phyloP scores from a whole-genome alignment of 495 filamentous ascomycete genomes.

The Cairneyella variabilis region DNA sequence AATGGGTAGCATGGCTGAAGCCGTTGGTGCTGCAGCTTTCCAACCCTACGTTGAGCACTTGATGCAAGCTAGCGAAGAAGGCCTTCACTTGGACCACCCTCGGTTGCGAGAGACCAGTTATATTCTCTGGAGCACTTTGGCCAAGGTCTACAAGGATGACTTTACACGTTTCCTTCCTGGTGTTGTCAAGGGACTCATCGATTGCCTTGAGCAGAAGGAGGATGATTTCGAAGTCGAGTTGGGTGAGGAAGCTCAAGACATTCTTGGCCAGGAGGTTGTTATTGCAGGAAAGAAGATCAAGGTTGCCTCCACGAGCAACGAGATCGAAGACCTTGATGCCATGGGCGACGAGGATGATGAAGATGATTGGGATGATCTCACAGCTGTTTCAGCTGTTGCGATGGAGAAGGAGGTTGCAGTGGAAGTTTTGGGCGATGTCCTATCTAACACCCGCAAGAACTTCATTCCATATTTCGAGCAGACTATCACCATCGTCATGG shows the following conservation, averaged over 20 bases:
- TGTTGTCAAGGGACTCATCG: slow-evolving; percentile 79
- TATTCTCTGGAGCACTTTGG: slow-evolving; percentile 90
- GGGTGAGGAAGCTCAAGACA: slow-evolving; percentile 71
- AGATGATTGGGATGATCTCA: slow-evolving; percentile 78
- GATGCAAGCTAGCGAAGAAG: slow-evolving; percentile 89
- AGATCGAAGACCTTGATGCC: slow-evolving; percentile 56
- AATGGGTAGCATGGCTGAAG: slow-evolving; percentile 85
- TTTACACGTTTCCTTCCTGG: slow-evolving; percentile 83
- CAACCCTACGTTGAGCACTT: slow-evolving; percentile 84
- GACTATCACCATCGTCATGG: slow-evolving; percentile 76
- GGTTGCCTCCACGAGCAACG: slow-evolving; percentile 54
- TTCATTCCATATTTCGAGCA: slow-evolving; percentile 88
- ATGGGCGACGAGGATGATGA: slow-evolving; percentile 65
- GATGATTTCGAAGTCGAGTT: slow-evolving; percentile 77
- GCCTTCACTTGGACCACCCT: slow-evolving; percentile 82
- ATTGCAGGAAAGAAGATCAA: slow-evolving; percentile 81
- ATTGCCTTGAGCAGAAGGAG: slow-evolving; percentile 86
- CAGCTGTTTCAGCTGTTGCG: slow-evolving; percentile 77
- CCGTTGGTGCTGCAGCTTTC: slow-evolving; percentile 83
- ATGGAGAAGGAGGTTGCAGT: slow-evolving; percentile 97
- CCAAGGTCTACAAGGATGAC: slow-evolving; percentile 89
- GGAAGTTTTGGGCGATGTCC: slow-evolving; percentile 89
- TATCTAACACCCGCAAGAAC: slow-evolving; percentile 73
- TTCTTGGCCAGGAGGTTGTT: slow-evolving; percentile 63
- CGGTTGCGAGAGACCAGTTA: slow-evolving; percentile 92